These are phyloP conservation scores for Cercospora brassicicola DNA, from an alignment of 2,329 filamentous ascomycete species.

Conservation along the genomic window DNA sequence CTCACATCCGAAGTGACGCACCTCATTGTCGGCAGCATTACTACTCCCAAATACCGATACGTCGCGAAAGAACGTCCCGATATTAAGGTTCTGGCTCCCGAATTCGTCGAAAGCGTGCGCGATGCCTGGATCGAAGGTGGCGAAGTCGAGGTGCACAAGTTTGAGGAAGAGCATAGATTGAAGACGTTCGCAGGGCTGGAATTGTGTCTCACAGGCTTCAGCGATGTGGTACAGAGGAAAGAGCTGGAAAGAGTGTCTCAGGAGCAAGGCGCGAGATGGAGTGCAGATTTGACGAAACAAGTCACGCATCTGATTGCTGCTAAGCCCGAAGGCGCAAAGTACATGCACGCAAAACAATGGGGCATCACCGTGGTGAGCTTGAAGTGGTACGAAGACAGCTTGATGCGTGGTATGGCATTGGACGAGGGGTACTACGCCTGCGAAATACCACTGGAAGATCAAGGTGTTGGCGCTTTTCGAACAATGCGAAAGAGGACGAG, in stretches of 20 bases:
- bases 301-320: slow-evolving; percentile 86
- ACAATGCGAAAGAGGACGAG: slow-evolving; percentile 43
- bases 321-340: slow-evolving; percentile 82
- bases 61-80: slow-evolving; percentile 87
- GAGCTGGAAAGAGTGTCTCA: slow-evolving; percentile 67
- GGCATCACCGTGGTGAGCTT: slow-evolving; percentile 73
- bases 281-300: slow-evolving; percentile 78
- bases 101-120: slow-evolving; percentile 80
- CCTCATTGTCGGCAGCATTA: slow-evolving; percentile 82
- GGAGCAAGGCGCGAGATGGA: slow-evolving; percentile 76
- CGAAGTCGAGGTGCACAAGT: slow-evolving; percentile 67
- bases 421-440: slow-evolving; percentile 86
- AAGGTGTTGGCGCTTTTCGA: slow-evolving; percentile 71
- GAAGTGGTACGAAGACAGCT: slow-evolving; percentile 82
- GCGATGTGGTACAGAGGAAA: slow-evolving; percentile 65
- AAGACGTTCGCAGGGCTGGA: slow-evolving; percentile 63
- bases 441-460: slow-evolving; percentile 64
- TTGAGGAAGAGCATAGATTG: slow-evolving; percentile 68
- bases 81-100: slow-evolving; percentile 75
- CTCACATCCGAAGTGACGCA: slow-evolving; percentile 96
- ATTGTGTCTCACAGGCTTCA: slow-evolving; percentile 70
- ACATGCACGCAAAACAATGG: slow-evolving; percentile 82
- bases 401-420: slow-evolving; percentile 83
- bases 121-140: slow-evolving; percentile 77
- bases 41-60: slow-evolving; percentile 93